Evolutionary conservation across 169 alveolate genomes (phyloP), one percentile per base, ranked within the genome.

Genomic region (Plasmodium ovale): DNA sequence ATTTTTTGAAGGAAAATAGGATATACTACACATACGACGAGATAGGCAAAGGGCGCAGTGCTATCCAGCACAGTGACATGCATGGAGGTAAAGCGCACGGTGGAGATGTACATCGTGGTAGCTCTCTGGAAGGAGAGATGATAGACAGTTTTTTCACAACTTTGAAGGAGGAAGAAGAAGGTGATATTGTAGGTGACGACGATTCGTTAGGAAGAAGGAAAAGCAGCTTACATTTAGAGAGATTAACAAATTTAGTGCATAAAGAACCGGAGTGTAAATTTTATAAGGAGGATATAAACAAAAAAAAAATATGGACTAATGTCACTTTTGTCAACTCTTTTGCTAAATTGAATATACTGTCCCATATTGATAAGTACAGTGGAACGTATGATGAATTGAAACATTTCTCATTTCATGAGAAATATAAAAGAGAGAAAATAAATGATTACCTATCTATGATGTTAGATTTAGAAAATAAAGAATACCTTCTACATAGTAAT

Each of bases 1-100:
- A 69, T 19, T 85, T 85, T 44, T 60, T 85, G 51, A 71, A 72
- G n/a, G 87, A 85, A 23, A 85, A 85, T 35, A 60, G 69, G 21
- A 85, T 85, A 37, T 72, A 85, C 21, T 85, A 85, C 33, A 58
- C 91, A 3, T 68, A 68, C 56, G 91, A 85, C 35, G 91, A 85
- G 56, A 85, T 68, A 29, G 73, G 70, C 10, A 72, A 60, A 54
- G 64, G 10, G 10, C 7, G 1, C 0, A 0, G 21, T 12, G 7
- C 12, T 0, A 54, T 16, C 64, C 14, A 54, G 10, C 10, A n/a
- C 9, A 39, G 9, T 9, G 9, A n/a, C 9, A 59, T 7, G n/a
- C n/a, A n/a, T n/a, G n/a, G n/a, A n/a, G n/a, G n/a, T n/a, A n/a
- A n/a, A n/a, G n/a, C n/a, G n/a, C 12, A 47, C 3, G 54, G n/a